phyloP scores from a whole-genome alignment of 2,329 filamentous ascomycete genomes.

The Alternaria sp. region DNA sequence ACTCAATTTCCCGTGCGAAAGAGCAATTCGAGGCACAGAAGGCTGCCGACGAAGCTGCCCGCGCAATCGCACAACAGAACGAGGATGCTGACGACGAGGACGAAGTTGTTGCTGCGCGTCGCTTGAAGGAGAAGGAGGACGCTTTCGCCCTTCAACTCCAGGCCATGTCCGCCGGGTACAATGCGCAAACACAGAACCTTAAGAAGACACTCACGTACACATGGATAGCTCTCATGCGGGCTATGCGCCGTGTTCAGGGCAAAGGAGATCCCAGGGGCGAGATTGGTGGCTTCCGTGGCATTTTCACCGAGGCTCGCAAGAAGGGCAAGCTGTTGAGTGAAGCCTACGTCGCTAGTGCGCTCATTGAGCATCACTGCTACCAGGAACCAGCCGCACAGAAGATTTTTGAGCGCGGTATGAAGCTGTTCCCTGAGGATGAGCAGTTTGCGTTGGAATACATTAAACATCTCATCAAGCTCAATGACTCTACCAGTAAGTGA shows the following conservation, averaged over 20 bases:
- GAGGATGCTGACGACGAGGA: slow-evolving; percentile 63
- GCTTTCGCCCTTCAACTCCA: slow-evolving; percentile 63
- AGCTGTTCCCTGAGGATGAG: slow-evolving; percentile 92
- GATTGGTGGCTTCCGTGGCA: slow-evolving; percentile 77
- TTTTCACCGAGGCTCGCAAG: slow-evolving; percentile 88
- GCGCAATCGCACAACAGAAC: slow-evolving; percentile 47
- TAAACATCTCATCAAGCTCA: slow-evolving; percentile 89
- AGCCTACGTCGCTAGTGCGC: slow-evolving; percentile 89
- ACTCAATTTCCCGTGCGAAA: slow-evolving; percentile 63
- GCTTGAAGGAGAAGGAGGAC: slow-evolving; percentile 56
- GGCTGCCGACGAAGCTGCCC: slow-evolving; percentile 50
- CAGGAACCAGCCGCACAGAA: slow-evolving; percentile 91
- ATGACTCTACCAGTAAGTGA: slow-evolving; percentile 86
- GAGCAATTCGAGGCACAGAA: slow-evolving; percentile 59
- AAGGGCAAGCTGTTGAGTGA: slow-evolving; percentile 90
- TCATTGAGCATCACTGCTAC: slow-evolving; percentile 95
- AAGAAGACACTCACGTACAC: slow-evolving; percentile 88
- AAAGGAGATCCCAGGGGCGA: slow-evolving; percentile 67
- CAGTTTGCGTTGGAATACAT: slow-evolving; percentile 93
- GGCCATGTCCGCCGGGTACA: slow-evolving; percentile 68
- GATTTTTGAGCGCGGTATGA: slow-evolving; percentile 93
- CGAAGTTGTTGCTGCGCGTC: slow-evolving; percentile 49
- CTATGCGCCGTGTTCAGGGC: slow-evolving; percentile 93
- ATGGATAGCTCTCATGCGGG: slow-evolving; percentile 93
- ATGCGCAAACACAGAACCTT: slow-evolving; percentile 75